Base-by-base conservation (phyloP, 2,329 filamentous ascomycete species). In the Fonsecaea erecta region DNA sequence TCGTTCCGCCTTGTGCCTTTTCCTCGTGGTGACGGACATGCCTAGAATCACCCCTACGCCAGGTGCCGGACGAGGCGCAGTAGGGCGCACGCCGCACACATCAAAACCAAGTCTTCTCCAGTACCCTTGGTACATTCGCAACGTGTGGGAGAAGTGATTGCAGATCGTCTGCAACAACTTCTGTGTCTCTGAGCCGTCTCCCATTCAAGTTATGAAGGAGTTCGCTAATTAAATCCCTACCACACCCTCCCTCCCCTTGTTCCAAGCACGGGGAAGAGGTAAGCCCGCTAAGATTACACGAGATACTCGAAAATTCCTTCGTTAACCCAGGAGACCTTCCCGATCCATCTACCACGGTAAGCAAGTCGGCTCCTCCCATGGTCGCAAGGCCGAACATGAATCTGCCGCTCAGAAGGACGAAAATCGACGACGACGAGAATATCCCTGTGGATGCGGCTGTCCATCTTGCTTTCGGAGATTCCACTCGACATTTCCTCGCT, bases 251-350 rank as follows among this genome's bases (percentile, higher is more conserved):
- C 18, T 40, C 8, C 24, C 40, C 43, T 18, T 28, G n/a, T 40
- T 40, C 8, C 57, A 26, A 52, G 46, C 43, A 52, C 40, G 30
- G 37, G 21, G 28, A 21, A 8, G 11, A 46, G 21, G 30, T 52
- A 34, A 52, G 43, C 30, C 51, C 57, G 34, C 57, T 52, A 60
- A 60, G 57, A 60, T 52, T 60, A 60, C 57, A 60, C 43, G 52
- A 58, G 40, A 30, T 21, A 46, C 57, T 24, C 30, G 21, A 28
- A 40, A 40, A 40, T 21, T 48, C 37, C 14, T 40, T 18, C 18
- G 8, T 48, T 18, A 48, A 7, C 7, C 18, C 4, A 11, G 12
- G 16, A 40, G 16, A 40, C 16, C 37, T 40, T 40, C 37, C 4
- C 37, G 11, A 18, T 2, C 18, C 18, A 24, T 48, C 12, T 18